These are phyloP conservation scores for Phytophthora hybrid DNA, from an alignment of 352 stramenopile species.

Conservation along the genomic window DNA sequence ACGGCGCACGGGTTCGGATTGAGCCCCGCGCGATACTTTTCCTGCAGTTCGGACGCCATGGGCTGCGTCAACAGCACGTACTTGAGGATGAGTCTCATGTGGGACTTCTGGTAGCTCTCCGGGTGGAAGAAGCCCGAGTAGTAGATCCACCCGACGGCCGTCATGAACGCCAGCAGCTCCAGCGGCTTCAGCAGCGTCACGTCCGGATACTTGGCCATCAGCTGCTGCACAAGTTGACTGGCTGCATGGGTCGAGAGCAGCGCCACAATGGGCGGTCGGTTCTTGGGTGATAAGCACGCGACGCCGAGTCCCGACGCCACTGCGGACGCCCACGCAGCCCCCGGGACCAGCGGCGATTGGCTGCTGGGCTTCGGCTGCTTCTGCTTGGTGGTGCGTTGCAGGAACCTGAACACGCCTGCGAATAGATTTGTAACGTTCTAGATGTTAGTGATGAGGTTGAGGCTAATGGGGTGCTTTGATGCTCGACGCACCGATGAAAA, in stretches of 20 bases:
- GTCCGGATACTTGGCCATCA: conserved; percentile 44
- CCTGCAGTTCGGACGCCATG: conserved; percentile 46
- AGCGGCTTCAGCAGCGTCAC: conserved; percentile 42
- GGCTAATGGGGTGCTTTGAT: background rate
- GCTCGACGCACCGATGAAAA: conserved; percentile 64
- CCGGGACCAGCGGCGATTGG: background rate
- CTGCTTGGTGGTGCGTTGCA: conserved; percentile 40
- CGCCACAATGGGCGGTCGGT: conserved; percentile 57
- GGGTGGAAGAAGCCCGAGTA: conserved; percentile 69
- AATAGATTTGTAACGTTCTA: background rate
- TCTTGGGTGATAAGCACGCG: conserved; percentile 45
- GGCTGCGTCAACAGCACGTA: conserved; percentile 56
- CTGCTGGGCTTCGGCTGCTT: background rate
- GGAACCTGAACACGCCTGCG: conserved; percentile 56
- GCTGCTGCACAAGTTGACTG: conserved; percentile 45
- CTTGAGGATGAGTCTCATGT: conserved; percentile 69
- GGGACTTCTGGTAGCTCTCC: conserved; percentile 61
- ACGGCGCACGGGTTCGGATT: conserved; percentile 61
- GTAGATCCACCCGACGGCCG: conserved; percentile 65
- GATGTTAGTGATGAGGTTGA: background rate
- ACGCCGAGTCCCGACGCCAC: conserved; percentile 44
- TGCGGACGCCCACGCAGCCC: conserved; percentile 34
- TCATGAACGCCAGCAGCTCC: conserved; percentile 64
- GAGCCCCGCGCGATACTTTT: conserved; percentile 48
- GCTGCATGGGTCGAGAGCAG: conserved; percentile 59